Base-by-base conservation (phyloP, 345 rosid genomes). In the Cochlearia excelsa region DNA sequence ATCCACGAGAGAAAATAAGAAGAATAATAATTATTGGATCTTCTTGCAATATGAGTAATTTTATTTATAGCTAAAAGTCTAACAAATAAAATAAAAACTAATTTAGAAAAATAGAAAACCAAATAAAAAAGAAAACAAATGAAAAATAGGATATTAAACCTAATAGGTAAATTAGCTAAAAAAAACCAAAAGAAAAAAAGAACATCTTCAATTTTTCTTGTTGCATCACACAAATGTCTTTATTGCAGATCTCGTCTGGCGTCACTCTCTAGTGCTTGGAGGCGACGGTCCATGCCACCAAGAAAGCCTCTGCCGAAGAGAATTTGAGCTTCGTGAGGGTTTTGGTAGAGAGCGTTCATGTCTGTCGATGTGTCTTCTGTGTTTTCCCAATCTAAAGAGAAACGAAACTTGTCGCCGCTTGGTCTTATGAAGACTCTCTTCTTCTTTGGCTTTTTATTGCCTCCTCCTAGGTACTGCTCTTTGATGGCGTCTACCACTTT, bases 321-420 rank as follows among this genome's bases (percentile, higher is more conserved):
- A 30, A 87, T 78, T 69, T 86, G 99, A 34, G 99, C 97, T 74
- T 93, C 97, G 54, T 93, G 95, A 76, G 97, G 97, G 79, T 83
- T 89, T 57, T 85, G 95, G 75, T 86, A 87, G 61, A 93, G 75
- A 16, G 74, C 42, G 71, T 89, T 93, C 89, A 86, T 82, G 51
- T 93, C 97, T 45, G 95, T 64, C 0, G 95, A 93, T 0, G 97
- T 93, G 51, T 89, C 99, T 70, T 93, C 95, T 0, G 93, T 89
- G 75, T 85, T 82, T 62, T 85, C 97, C 99, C 97, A 93, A 69
- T 93, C 99, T 47, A 93, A 89, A 6, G 95, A 89, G 74, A 89
- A 89, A 44, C 97, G 78, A 47, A 93, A 93, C 77, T 89, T 89
- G 83, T 87, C 23, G 23, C 23, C 94, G 48, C 94, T 85, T 4